Base-by-base conservation (phyloP, 2,329 filamentous ascomycete species). In the Aspergillus terreus region DNA sequence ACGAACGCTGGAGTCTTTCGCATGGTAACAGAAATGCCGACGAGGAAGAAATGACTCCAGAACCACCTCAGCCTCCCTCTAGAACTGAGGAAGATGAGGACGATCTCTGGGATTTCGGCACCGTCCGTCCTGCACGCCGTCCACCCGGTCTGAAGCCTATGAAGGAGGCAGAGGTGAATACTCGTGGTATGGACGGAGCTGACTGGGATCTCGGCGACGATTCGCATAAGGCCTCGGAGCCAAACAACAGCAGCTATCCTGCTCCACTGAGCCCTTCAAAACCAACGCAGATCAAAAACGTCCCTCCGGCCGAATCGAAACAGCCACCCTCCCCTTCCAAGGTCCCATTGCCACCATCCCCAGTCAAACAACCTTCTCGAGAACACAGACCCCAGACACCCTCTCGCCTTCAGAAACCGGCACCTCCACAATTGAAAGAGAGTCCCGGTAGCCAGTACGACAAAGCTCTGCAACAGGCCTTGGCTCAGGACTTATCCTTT, bases 31-130 rank as follows among this genome's bases (percentile, higher is more conserved):
- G 84, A 32, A 82, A 59, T 43, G 52, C 84, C 12, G 83, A 88
- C 6, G 80, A 82, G 23, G 76, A 80, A 25, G 84, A 88, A 19
- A 78, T 77, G 7, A 78, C 82, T 35, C 57, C 57, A 27, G 60
- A 64, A 15, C 62, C 59, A 51, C 64, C 72, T 43, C 63, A 68
- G 47, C 60, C 71, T 47, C 63, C 69, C 57, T 69, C 73, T n/a
- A 32, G 42, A 7, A 71, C 76, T 1, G 80, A 85, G 51, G 81
- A 87, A 12, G 62, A 42, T 23, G 40, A 68, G 10, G 66, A 96
- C 68, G 94, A 97, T 69, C 83, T 97, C 67, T 99, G 94, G 94
- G 94, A 99, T 70, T 99, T 99, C 76, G 94, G 94, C 41, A 99
- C 94, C 0, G 90, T 99, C 47, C 82, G 92, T 51, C 85, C 95